These are phyloP conservation scores for Ammopiptanthus mongolicus DNA, from an alignment of 306 rosid species.

Conservation along the genomic window DNA sequence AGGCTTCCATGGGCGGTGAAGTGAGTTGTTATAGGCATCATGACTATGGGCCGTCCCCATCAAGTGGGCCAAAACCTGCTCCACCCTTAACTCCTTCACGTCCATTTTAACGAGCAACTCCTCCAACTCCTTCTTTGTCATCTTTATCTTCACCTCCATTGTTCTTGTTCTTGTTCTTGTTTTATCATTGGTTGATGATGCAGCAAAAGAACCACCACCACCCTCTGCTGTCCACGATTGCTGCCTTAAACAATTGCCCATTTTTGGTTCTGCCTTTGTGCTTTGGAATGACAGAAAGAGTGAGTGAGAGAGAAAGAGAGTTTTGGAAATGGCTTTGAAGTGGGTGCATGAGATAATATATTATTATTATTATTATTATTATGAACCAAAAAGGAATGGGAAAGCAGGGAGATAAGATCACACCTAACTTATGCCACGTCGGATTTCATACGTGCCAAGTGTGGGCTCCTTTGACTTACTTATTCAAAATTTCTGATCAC, in stretches of 20 bases:
- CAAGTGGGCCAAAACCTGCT: constrained; percentile 53
- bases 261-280: background rate
- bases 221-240: background rate
- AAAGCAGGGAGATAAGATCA: constrained; percentile 19
- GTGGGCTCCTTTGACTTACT: background rate
- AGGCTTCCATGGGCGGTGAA: constrained; percentile 61
- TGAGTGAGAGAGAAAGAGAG: background rate
- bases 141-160: constrained; percentile 69
- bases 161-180: background rate
- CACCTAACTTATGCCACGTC: constrained; percentile 37
- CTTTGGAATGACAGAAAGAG: background rate
- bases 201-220: background rate
- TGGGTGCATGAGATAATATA: background rate
- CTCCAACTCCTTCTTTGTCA: constrained; percentile 66
- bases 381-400: no score
- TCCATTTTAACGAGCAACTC: constrained; percentile 48
- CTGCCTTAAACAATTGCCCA: constrained; percentile 70
- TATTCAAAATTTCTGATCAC: no score
- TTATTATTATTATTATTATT: no score
- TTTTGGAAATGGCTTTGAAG: background rate
- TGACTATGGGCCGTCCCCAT: constrained; percentile 26
- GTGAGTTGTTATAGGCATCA: constrained; percentile 21
- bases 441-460: constrained; percentile 34
- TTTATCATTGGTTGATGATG: background rate
- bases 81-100: constrained; percentile 43